These are phyloP conservation scores for Pisolithus albus DNA, from an alignment of 768 basidiomycete species.

Conservation along the genomic window DNA sequence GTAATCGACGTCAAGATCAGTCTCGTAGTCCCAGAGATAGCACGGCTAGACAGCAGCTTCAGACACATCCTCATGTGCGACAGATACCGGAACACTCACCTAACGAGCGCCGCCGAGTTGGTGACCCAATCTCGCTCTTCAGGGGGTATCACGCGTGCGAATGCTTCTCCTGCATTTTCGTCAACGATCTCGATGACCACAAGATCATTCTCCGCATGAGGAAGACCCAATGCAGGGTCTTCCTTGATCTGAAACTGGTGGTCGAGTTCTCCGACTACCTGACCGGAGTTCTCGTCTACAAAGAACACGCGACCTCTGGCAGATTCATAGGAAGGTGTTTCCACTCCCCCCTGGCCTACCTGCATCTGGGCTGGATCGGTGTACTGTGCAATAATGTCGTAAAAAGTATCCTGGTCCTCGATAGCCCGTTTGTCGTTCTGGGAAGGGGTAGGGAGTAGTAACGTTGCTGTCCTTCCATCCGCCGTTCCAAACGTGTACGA, in stretches of 20 bases:
- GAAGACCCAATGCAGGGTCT: conserved; percentile 45
- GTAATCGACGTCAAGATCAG: conserved; percentile 47
- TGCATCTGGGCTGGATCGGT: conserved; percentile 21
- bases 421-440: conserved; percentile 29
- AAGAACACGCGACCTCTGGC: conserved; percentile 55
- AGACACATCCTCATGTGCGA: too few species aligned
- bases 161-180: conserved; percentile 44
- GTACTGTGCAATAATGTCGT: conserved; percentile 64
- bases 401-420: conserved; percentile 59
- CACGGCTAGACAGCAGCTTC: conserved; percentile 27
- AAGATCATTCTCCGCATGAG: conserved; percentile 50
- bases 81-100: neutral
- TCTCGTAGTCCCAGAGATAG: conserved; percentile 60
- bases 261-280: conserved; percentile 66
- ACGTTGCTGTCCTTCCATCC: conserved; percentile 15
- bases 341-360: conserved; percentile 15
- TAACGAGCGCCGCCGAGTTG: conserved; percentile 15
- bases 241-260: conserved; percentile 50
- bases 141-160: conserved; percentile 55
- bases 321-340: conserved; percentile 31
- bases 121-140: conserved; percentile 59
- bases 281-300: conserved; percentile 66
- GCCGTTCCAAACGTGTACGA: conserved; percentile 18
- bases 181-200: conserved; percentile 65
- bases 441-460: conserved; percentile 20